A percentile compares a stretch with the other conserved stretches of the same genome.
Evolutionary conservation across 345 rosid species (phyloP).

Genomic region (Salix suchowensis): DNA sequence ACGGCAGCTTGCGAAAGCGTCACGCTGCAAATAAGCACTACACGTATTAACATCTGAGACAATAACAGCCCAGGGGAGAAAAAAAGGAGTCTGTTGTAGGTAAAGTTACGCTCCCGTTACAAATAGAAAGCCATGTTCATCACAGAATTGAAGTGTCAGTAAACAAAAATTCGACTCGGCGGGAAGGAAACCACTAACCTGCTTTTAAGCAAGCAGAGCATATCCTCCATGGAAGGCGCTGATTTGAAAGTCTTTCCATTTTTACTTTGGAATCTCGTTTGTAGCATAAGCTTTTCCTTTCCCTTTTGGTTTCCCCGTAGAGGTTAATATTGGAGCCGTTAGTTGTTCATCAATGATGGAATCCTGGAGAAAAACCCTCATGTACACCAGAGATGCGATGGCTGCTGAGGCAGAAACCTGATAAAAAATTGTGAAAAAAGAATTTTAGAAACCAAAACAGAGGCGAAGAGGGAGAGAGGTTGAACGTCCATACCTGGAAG

Average conservation of each 20-base stretch:
- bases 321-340: conserved; percentile 39
- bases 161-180: background rate
- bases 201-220: conserved; percentile 46
- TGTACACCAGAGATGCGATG: conserved; percentile 45
- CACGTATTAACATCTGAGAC: background rate
- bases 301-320: conserved; percentile 1
- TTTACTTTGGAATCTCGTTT: conserved; percentile 18
- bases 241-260: conserved; percentile 32
- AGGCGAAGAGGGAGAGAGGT: background rate
- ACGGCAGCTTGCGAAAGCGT: conserved; percentile 72
- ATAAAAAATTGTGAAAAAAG: background rate
- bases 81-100: background rate
- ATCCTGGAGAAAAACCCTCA: conserved; percentile 68
- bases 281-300: conserved; percentile 15
- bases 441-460: background rate
- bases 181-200: conserved; percentile 39
- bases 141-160: background rate
- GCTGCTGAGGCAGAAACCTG: conserved; percentile 57
- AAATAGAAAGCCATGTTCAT: background rate
- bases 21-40: conserved; percentile 35
- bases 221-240: conserved; percentile 50
- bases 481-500: conserved; percentile 49
- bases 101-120: background rate
- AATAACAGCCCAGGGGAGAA: background rate
- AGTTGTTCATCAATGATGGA: conserved; percentile 34